phyloP scores from a whole-genome alignment of 768 basidiomycete species.

The Boletus subcaerulescens region DNA sequence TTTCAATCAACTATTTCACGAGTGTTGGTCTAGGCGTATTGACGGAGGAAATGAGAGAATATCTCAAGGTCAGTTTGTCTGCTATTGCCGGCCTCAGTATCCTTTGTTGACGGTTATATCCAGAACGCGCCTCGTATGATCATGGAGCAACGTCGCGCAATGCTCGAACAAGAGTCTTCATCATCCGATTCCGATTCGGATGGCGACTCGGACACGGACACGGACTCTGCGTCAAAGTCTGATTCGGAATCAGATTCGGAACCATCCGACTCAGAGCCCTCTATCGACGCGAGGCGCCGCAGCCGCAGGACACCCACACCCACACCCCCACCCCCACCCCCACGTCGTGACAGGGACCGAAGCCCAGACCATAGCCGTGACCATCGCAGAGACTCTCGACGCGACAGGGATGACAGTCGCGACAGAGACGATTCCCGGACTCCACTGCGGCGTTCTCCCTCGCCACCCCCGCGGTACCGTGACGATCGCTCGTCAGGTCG shows the following conservation, averaged over 20 bases:
- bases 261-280: slow-evolving; percentile 37
- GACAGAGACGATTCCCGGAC: slow-evolving; percentile 34
- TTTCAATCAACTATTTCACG: slow-evolving; percentile 98
- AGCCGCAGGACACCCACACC: slow-evolving; percentile 29
- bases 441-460: slow-evolving; percentile 27
- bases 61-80: slow-evolving; percentile 67
- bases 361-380: slow-evolving; percentile 21
- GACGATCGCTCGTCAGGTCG: slow-evolving; percentile 21
- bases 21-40: slow-evolving; percentile 86
- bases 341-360: slow-evolving; percentile 25
- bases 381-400: slow-evolving; percentile 14
- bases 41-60: slow-evolving; percentile 97
- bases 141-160: slow-evolving; percentile 90
- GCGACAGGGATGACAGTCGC: slow-evolving; percentile 18
- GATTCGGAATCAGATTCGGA: slow-evolving; percentile 40
- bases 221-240: slow-evolving; percentile 36
- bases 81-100: not conserved
- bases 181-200: slow-evolving; percentile 41
- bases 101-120: slow-evolving; percentile 4
- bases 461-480: slow-evolving; percentile 27
- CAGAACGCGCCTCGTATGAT: slow-evolving; percentile 91
- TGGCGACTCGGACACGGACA: slow-evolving; percentile 26
- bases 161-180: slow-evolving; percentile 66
- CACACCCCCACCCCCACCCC: slow-evolving; percentile 31
- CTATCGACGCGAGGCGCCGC: slow-evolving; percentile 31